A percentile compares a stretch with the other conserved stretches of the same genome.
phyloP scores from a whole-genome alignment of 2,329 filamentous ascomycete species.

The Phialocephala sp. region DNA sequence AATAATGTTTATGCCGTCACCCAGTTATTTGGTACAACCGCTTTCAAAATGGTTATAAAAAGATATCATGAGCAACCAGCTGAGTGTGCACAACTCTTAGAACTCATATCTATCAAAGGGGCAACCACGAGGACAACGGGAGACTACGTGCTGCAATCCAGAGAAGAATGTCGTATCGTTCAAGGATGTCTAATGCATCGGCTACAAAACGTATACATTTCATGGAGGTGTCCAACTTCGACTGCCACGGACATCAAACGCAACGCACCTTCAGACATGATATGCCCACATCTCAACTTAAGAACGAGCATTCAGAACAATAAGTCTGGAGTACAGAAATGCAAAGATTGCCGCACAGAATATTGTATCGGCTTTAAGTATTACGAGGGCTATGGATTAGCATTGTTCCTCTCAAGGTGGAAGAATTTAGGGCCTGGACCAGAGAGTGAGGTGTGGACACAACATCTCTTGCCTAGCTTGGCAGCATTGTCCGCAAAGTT shows the following conservation, averaged over 20 bases:
- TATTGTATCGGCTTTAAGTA: constrained; percentile 23
- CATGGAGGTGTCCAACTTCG: background rate
- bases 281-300: constrained; percentile 15
- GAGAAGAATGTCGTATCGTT: constrained; percentile 23
- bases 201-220: constrained; percentile 9
- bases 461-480: too few species aligned
- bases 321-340: constrained; percentile 13
- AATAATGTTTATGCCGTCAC: background rate
- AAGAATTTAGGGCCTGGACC: constrained; percentile 25
- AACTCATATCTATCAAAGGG: constrained; percentile 15
- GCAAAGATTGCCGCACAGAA: constrained; percentile 25
- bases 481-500: too few species aligned
- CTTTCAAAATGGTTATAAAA: constrained; percentile 30
- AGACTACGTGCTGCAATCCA: constrained; percentile 11
- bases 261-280: too few species aligned
- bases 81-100: constrained; percentile 17
- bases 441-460: constrained; percentile 23
- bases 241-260: background rate
- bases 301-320: background rate
- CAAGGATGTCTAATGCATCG: constrained; percentile 12
- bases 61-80: constrained; percentile 23
- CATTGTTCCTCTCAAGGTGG: constrained; percentile 29
- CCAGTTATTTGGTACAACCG: constrained; percentile 23
- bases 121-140: background rate
- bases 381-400: constrained; percentile 15